These are phyloP conservation scores for Ceratocystis eucalypticola DNA, from an alignment of 2,329 filamentous ascomycete species.

Conservation along the genomic window DNA sequence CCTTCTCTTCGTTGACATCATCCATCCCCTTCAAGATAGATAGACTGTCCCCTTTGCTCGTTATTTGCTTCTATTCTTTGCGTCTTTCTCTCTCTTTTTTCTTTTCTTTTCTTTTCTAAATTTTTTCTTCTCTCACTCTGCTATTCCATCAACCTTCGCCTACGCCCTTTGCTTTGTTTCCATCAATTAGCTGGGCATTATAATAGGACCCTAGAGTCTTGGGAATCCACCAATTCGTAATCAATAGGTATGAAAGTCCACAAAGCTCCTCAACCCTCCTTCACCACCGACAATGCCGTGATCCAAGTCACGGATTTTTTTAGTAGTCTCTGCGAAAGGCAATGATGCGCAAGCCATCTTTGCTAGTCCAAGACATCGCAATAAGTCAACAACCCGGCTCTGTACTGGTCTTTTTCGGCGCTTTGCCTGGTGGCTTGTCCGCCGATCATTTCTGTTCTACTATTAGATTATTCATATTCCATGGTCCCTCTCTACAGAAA, in stretches of 20 bases:
- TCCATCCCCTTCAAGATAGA: background rate
- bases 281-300: background rate
- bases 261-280: background rate
- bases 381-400: slow-evolving; percentile 8
- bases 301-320: background rate
- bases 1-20: background rate
- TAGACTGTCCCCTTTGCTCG: background rate
- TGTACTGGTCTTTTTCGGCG: slow-evolving; percentile 2
- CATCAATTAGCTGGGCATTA: background rate
- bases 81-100: background rate
- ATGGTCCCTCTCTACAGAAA: background rate
- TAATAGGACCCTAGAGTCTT: background rate
- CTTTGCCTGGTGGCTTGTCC: slow-evolving; percentile 8
- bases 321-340: background rate
- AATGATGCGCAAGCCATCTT: slow-evolving; percentile 8
- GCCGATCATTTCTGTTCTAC: slow-evolving; percentile 7
- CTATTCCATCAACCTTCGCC: too few relatives aligned
- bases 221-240: background rate
- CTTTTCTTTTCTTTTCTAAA: background rate
- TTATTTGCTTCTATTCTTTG: background rate
- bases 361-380: slow-evolving; percentile 6
- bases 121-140: background rate
- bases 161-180: background rate
- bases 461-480: slow-evolving; percentile 5
- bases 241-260: slow-evolving; percentile 8